Evolutionary conservation across 2,329 filamentous ascomycete species (phyloP).

Genomic region (Talaromyces piceae): DNA sequence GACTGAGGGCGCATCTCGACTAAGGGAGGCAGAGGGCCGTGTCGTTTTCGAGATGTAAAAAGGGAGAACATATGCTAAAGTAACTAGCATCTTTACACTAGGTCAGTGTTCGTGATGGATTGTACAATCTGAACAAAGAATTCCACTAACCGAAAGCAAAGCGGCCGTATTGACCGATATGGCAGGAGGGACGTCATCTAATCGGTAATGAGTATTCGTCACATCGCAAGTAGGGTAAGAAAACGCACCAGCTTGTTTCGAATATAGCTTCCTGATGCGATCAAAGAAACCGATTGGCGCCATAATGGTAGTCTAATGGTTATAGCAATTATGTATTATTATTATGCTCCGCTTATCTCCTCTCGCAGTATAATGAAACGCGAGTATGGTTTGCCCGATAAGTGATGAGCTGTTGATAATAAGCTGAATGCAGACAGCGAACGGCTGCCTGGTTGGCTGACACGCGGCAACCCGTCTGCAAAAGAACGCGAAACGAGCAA

Average conservation of each 20-base stretch:
- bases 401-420: background rate
- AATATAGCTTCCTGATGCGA: slow-evolving; percentile 26
- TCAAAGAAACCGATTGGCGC: slow-evolving; percentile 26
- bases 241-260: slow-evolving; percentile 22
- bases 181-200: slow-evolving; percentile 6
- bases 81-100: slow-evolving; percentile 60
- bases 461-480: background rate
- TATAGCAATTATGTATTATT: background rate
- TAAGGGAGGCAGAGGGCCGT: slow-evolving; percentile 68
- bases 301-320: slow-evolving; percentile 17
- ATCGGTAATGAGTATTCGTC: background rate
- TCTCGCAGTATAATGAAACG: background rate
- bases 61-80: slow-evolving; percentile 80
- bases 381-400: background rate
- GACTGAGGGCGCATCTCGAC: slow-evolving; percentile 79
- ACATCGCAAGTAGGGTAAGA: background rate
- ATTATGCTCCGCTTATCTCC: background rate
- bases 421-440: background rate
- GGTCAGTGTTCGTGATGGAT: slow-evolving; percentile 2
- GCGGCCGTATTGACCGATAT: slow-evolving; percentile 20
- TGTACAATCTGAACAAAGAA: background rate
- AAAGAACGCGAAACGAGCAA: background rate
- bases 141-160: slow-evolving; percentile 31
- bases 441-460: background rate
- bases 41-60: slow-evolving; percentile 79